phyloP scores from a whole-genome alignment of 2,329 filamentous ascomycete genomes.

The Penicillium digitatum region DNA sequence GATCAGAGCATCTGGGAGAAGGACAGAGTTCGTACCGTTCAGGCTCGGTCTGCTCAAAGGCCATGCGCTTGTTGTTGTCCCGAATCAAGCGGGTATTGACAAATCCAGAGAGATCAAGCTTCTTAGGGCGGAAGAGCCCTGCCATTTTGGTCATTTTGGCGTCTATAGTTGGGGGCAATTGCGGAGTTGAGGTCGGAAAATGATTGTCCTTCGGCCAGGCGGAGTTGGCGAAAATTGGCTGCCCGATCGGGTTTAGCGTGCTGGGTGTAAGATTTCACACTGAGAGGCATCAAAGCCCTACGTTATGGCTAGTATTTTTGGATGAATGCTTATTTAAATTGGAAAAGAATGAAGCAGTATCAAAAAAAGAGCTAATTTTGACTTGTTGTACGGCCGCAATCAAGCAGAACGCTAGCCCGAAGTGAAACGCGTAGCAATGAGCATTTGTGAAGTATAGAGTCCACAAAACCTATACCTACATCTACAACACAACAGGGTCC shows the following conservation, averaged over 20 bases:
- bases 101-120: slow-evolving; percentile 82
- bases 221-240: slow-evolving; percentile 24
- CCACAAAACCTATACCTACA: neutral
- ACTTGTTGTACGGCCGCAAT: neutral
- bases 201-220: slow-evolving; percentile 17
- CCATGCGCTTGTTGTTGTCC: slow-evolving; percentile 94
- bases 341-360: neutral
- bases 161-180: slow-evolving; percentile 5
- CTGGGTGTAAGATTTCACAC: slow-evolving; percentile 8
- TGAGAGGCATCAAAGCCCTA: neutral
- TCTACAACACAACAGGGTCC: neutral
- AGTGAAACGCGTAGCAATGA: neutral
- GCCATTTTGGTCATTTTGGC: slow-evolving; percentile 30
- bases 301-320: neutral
- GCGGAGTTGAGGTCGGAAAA: slow-evolving; percentile 11
- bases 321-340: neutral
- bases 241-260: slow-evolving; percentile 27
- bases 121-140: slow-evolving; percentile 85
- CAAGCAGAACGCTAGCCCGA: neutral
- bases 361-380: neutral
- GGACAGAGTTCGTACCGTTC: slow-evolving; percentile 61
- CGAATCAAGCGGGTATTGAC: slow-evolving; percentile 82
- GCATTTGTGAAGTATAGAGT: neutral
- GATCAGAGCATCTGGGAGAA: neutral
- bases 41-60: slow-evolving; percentile 79